Percentiles rank a stretch among this genome's conserved stretches.
Conservation (phyloP, 768 basidiomycete genomes). For the Trametes maxima region DNA sequence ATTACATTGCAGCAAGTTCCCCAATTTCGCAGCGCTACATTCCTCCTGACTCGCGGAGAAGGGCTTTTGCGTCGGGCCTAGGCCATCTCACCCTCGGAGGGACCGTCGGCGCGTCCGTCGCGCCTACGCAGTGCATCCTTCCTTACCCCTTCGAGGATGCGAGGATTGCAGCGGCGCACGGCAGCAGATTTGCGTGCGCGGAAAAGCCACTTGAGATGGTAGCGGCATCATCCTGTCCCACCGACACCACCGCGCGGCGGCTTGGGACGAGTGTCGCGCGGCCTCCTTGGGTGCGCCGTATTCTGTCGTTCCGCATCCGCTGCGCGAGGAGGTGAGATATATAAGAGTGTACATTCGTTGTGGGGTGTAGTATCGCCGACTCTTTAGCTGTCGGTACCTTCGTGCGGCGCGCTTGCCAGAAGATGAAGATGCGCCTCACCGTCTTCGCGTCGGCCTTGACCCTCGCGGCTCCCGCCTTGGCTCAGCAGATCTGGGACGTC, state of each 20-base stretch:
- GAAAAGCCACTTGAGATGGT: conserved; percentile 13
- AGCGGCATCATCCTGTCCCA: background rate
- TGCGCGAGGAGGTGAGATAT: background rate
- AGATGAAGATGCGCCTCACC: conserved; percentile 15
- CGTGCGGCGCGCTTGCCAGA: background rate
- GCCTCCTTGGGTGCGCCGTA: background rate
- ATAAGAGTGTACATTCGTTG: background rate
- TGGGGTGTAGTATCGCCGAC: background rate
- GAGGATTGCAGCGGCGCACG: background rate
- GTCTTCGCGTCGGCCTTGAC: conserved; percentile 23
- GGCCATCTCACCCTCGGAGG: background rate
- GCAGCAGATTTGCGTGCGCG: background rate
- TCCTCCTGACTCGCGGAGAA: background rate
- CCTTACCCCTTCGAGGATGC: too few species aligned
- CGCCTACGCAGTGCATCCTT: too few species aligned
- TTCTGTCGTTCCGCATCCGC: conserved; percentile 6
- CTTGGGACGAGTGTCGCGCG: background rate
- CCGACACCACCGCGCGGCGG: background rate
- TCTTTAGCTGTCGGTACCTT: background rate
- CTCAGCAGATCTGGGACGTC: conserved; percentile 39
- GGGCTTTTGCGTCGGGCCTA: background rate
- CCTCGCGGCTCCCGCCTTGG: conserved; percentile 25
- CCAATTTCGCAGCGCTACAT: conserved; percentile 1
- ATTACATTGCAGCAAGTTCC: background rate
- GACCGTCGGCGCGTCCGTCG: too few species aligned